Percentiles rank a stretch among this genome's conserved stretches.
These are phyloP conservation scores for Pythium dissimile DNA, from an alignment of 352 stramenopile species.

Conservation along the genomic window DNA sequence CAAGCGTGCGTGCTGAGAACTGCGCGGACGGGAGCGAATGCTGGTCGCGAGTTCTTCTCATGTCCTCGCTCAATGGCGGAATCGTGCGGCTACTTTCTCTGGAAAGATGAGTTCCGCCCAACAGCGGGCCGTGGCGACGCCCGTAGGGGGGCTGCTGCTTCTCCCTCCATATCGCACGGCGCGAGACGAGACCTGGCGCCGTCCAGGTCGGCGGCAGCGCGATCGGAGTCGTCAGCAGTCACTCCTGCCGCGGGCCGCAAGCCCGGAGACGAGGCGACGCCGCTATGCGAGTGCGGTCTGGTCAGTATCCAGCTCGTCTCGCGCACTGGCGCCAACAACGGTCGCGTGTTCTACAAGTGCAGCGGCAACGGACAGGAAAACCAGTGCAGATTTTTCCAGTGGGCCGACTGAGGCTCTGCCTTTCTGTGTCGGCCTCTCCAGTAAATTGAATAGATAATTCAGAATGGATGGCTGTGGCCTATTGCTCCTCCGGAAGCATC, in stretches of 20 bases:
- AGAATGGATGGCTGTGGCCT: conserved; percentile 21
- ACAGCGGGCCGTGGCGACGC: background rate
- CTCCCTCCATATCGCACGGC: no score
- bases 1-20: conserved; percentile 40
- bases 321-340: conserved; percentile 82
- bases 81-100: conserved; percentile 89
- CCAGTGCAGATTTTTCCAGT: conserved; percentile 93
- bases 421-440: no score
- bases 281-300: conserved; percentile 46
- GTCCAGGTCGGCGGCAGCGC: background rate
- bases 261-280: background rate
- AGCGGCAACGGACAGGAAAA: conserved; percentile 63
- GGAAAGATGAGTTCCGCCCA: conserved; percentile 78
- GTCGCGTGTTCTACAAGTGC: conserved; percentile 93
- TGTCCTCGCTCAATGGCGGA: conserved; percentile 77
- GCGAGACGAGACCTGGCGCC: background rate
- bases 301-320: conserved; percentile 49
- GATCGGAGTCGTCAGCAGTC: background rate
- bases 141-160: no score
- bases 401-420: no score
- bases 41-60: conserved; percentile 91
- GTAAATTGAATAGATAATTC: background rate
- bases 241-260: background rate
- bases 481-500: conserved; percentile 22
- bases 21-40: conserved; percentile 64